phyloP scores from a whole-genome alignment of 2,329 filamentous ascomycete species.

The Fusarium piperis region DNA sequence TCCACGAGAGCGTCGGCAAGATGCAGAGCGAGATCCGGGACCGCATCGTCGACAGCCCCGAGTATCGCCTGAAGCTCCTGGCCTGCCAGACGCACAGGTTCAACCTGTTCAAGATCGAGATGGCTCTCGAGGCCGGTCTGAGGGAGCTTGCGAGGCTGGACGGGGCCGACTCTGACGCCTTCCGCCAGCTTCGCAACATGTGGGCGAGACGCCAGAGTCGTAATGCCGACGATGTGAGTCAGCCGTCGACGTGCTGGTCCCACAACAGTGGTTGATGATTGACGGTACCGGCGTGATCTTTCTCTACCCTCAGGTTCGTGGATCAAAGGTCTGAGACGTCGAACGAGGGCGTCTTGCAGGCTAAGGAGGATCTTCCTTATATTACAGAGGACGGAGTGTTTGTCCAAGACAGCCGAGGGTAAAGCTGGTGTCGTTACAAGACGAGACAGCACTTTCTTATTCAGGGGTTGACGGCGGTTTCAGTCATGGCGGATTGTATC shows the following conservation, averaged over 20 bases:
- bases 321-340: not conserved
- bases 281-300: not conserved
- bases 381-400: not conserved
- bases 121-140: not conserved
- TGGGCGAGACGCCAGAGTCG: not conserved
- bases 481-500: not conserved
- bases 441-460: not conserved
- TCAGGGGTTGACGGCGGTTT: not conserved
- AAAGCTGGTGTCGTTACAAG: not conserved
- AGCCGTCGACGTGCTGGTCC: not conserved
- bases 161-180: not conserved
- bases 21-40: not conserved
- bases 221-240: not conserved
- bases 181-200: conserved; percentile 9
- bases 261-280: not conserved
- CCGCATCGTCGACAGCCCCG: too few species aligned
- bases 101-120: conserved; percentile 1
- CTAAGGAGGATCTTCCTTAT: not conserved
- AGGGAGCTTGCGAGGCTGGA: conserved; percentile 21
- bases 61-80: too few species aligned
- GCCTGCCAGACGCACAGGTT: too few species aligned
- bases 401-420: not conserved
- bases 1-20: not conserved
- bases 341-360: not conserved
- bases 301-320: not conserved